A percentile compares a stretch with the other conserved stretches of the same genome.
Evolutionary conservation across 805 yeast species (phyloP).

Genomic region (Barnettozyma sucrosica): DNA sequence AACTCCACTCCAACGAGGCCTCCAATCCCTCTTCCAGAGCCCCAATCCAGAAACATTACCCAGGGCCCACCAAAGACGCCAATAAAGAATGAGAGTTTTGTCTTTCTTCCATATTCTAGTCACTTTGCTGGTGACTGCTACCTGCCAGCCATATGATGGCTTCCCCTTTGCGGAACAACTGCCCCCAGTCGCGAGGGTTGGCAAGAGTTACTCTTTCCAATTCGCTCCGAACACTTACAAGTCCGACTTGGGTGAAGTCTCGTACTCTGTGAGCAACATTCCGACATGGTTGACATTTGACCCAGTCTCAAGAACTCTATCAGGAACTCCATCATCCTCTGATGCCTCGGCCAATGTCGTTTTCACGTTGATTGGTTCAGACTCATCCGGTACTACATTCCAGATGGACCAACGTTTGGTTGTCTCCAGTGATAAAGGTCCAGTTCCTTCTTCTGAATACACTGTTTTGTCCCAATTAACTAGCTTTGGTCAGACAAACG

Average conservation of each 20-base stretch:
- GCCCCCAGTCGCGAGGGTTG: conserved; percentile 81
- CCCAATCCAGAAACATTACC: background rate
- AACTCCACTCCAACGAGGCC: background rate
- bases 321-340: conserved; percentile 56
- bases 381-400: conserved; percentile 40
- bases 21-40: background rate
- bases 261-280: conserved; percentile 49
- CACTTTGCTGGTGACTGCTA: background rate
- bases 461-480: conserved; percentile 49
- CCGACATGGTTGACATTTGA: conserved; percentile 85
- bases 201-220: conserved; percentile 54
- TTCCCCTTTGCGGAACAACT: conserved; percentile 80
- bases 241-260: conserved; percentile 38
- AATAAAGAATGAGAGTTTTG: background rate
- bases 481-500: conserved; percentile 69
- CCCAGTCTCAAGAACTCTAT: conserved; percentile 46
- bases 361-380: conserved; percentile 60
- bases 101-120: background rate
- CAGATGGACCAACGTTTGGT: conserved; percentile 51
- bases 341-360: conserved; percentile 42
- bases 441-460: conserved; percentile 38
- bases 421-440: conserved; percentile 53
- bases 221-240: conserved; percentile 66
- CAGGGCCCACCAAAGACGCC: background rate
- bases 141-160: conserved; percentile 50